Conservation (phyloP, 371 early-diverging fungal genomes). For the Mortierella sp. region DNA sequence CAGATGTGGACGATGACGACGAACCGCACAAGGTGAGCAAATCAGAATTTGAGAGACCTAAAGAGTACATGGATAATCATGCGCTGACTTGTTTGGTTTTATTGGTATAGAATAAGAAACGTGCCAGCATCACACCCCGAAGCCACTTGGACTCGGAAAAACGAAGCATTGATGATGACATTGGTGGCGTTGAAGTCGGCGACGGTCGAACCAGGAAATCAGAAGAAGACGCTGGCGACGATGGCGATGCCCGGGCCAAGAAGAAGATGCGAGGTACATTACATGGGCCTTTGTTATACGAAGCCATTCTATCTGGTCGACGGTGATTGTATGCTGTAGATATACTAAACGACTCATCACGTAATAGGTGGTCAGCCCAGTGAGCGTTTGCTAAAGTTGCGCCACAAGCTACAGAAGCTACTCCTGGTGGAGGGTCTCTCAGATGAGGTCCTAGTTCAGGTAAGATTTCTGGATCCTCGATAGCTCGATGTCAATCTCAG, state of each 20-base stretch:
- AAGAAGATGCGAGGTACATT: conserved; percentile 45
- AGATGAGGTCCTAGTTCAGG: conserved; percentile 48
- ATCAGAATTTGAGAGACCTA: too few relatives aligned
- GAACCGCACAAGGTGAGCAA: conserved; percentile 1
- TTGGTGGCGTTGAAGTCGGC: conserved; percentile 10
- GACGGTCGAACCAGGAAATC: conserved; percentile 37
- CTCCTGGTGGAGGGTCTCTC: conserved; percentile 44
- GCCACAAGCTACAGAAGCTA: conserved; percentile 51
- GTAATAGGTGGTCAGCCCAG: conserved; percentile 48
- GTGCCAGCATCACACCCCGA: conserved; percentile 17
- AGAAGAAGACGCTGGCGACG: conserved; percentile 44
- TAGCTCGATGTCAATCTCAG: conserved; percentile 10
- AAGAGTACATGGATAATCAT: too few relatives aligned
- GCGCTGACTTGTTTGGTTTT: too few relatives aligned
- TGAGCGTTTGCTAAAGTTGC: conserved; percentile 50
- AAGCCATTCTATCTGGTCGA: neutral
- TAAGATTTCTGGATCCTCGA: too few relatives aligned
- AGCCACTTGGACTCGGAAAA: conserved; percentile 38
- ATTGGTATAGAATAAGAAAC: conserved; percentile 20
- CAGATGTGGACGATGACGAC: neutral
- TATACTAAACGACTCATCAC: too few relatives aligned
- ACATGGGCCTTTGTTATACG: neutral
- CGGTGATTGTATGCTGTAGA: neutral
- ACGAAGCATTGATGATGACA: conserved; percentile 42
- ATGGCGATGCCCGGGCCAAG: conserved; percentile 40